Percentiles rank a stretch among this genome's conserved stretches.
phyloP scores from a whole-genome alignment of 768 basidiomycete species.

The Phanerodontia chrysosporium region DNA sequence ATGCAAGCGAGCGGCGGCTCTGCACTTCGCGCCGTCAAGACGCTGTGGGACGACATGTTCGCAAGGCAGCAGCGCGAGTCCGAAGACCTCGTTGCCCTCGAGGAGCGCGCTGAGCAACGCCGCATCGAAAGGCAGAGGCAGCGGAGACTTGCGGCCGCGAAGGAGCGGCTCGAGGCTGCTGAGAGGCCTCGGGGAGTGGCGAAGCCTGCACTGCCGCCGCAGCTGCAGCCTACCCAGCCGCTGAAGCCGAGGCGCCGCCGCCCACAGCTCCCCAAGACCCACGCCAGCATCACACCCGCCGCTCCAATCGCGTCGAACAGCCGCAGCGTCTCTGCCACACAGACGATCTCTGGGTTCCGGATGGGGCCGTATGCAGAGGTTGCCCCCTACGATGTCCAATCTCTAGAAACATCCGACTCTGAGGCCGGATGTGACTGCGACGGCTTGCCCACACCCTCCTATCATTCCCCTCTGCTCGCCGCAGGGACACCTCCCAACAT shows the following conservation, averaged over 20 bases:
- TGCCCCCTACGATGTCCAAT: too few species aligned
- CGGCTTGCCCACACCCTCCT: too few species aligned
- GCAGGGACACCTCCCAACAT: not conserved
- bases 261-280: too few species aligned
- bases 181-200: not conserved
- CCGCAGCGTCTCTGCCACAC: too few species aligned
- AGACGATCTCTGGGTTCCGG: too few species aligned
- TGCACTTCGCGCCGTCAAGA: not conserved
- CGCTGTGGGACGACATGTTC: constrained; percentile 25
- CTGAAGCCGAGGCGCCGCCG: too few species aligned
- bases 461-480: not conserved
- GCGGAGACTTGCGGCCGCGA: not conserved
- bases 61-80: constrained; percentile 21
- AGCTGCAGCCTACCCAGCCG: too few species aligned
- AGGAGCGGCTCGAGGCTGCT: not conserved
- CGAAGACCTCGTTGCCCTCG: constrained; percentile 20
- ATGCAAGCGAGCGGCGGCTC: not conserved
- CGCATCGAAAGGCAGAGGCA: not conserved
- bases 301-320: too few species aligned
- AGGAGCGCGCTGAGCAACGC: constrained; percentile 15
- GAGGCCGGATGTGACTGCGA: too few species aligned
- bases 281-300: too few species aligned
- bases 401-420: too few species aligned
- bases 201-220: not conserved
- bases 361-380: too few species aligned